A percentile compares a stretch with the other conserved stretches of the same genome.
These are phyloP conservation scores for Asterella californica DNA, from an alignment of 225 moss, liverwort and hornwort genomes.

Conservation along the genomic window DNA sequence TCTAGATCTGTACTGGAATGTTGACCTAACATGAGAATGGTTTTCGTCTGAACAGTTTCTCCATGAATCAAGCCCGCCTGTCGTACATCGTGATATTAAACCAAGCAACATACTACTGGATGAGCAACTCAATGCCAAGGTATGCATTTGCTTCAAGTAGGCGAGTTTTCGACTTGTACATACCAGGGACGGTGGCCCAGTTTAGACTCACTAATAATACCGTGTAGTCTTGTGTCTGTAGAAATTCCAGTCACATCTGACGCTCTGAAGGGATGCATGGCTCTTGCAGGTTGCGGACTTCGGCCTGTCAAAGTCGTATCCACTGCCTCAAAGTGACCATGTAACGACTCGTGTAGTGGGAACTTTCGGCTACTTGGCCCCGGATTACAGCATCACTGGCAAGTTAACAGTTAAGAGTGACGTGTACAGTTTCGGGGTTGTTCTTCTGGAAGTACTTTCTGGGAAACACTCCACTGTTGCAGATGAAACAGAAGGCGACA, in stretches of 20 bases:
- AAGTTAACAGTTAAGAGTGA: constrained; percentile 37
- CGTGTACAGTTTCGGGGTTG: constrained; percentile 36
- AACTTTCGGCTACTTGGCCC: constrained; percentile 35
- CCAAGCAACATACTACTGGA: constrained; percentile 36
- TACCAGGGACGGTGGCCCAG: no score
- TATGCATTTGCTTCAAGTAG: background rate
- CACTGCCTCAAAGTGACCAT: constrained; percentile 23
- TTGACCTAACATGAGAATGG: background rate
- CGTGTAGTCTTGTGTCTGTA: background rate
- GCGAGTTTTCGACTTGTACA: background rate
- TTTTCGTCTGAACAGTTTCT: constrained; percentile 18
- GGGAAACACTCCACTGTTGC: constrained; percentile 26
- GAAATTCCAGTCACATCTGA: background rate
- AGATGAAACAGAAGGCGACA: constrained; percentile 16
- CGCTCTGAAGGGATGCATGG: background rate
- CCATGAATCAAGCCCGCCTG: constrained; percentile 27
- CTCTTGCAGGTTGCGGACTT: constrained; percentile 36
- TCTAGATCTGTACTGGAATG: background rate
- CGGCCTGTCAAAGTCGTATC: constrained; percentile 34
- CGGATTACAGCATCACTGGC: constrained; percentile 36
- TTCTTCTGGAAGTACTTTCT: constrained; percentile 28
- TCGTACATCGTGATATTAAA: constrained; percentile 33
- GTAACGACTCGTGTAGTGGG: constrained; percentile 38
- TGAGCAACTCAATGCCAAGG: constrained; percentile 31
- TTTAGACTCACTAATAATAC: no score